A percentile compares a stretch with the other conserved stretches of the same genome.
Conservation (phyloP, 2,329 filamentous ascomycete genomes). For the Dactylellina parvicollis region DNA sequence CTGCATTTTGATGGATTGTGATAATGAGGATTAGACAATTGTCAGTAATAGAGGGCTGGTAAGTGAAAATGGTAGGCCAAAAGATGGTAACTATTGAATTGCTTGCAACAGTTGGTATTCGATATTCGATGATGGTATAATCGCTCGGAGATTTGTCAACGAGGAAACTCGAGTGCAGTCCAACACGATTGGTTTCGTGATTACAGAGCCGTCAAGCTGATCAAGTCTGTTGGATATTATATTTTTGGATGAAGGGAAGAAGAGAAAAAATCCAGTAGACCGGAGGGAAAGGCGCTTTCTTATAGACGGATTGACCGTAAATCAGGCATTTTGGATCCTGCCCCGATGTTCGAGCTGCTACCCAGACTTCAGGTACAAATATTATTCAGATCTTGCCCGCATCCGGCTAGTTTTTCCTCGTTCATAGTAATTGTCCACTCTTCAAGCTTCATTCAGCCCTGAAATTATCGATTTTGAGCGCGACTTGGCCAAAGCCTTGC, state of each 20-base stretch:
- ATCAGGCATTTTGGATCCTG: slow-evolving; percentile 9
- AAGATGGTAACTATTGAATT: no score
- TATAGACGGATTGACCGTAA: slow-evolving; percentile 9
- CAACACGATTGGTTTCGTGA: no score
- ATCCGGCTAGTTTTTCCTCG: not conserved
- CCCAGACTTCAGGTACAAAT: no score
- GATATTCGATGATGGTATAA: no score
- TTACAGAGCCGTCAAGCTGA: no score
- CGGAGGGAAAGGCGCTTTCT: slow-evolving; percentile 20
- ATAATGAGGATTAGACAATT: no score
- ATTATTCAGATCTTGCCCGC: slow-evolving; percentile 2
- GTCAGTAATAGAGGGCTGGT: not conserved
- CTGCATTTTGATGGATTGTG: slow-evolving; percentile 16
- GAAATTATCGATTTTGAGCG: not conserved
- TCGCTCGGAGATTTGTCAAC: no score
- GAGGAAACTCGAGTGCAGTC: no score
- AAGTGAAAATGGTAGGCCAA: not conserved
- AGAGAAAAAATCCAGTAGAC: slow-evolving; percentile 4
- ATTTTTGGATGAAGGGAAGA: slow-evolving; percentile 17
- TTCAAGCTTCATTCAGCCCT: slow-evolving; percentile 20
- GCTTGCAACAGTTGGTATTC: no score
- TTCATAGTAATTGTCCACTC: not conserved
- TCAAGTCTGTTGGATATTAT: not conserved
- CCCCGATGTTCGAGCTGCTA: no score
- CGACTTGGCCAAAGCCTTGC: not conserved